Base-by-base conservation (phyloP, 208 protist genomes). In the Tritrichomonas foetus region DNA sequence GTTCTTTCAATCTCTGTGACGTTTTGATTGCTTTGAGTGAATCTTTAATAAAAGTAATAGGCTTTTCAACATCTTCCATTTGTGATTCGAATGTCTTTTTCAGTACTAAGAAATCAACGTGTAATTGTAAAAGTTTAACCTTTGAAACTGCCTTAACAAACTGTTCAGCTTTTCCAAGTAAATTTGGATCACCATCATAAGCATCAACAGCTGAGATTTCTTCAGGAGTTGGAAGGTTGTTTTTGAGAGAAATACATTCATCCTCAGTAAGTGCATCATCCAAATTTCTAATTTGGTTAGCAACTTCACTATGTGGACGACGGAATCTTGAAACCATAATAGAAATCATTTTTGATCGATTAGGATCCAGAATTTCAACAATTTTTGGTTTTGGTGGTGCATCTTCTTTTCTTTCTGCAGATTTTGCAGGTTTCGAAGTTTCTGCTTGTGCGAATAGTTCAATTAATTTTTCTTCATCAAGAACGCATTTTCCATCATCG, bases 191-290 rank as follows among this genome's bases (percentile, higher is more conserved):
- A 22, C 78, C 78, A 61, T 49, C 25, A 50, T 89, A 89, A 16
- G 44, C 14, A n/a, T 89, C 27, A 47, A 89, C 78, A 13, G 78
- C 20, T 50, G 53, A 20, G 47, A 53, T 53, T 89, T 89, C 78
- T 61, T 89, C 78, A 20, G 20, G 47, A 14, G 44, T 89, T 57
- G 78, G 78, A 57, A 57, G 14, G 2, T 44, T 89, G 2, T 41
- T 39, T 9, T 57, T 53, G 14, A 89, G 41, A 16, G 78, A 89
- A 39, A 14, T 11, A 20, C 33, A 22, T 49, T 53, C 44, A 39
- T 89, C 78, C 57, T 89, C 78, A 30, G 44, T 49, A 57, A 89
- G 22, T 39, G 41, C 78, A 39, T 89, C 78, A 89, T 89, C 78
- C 1, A 89, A 30, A 16, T n/a, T 33, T 16, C 39, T 53, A 16